These are phyloP conservation scores for Auriscalpium orientale DNA, from an alignment of 768 basidiomycete genomes.

Conservation along the genomic window DNA sequence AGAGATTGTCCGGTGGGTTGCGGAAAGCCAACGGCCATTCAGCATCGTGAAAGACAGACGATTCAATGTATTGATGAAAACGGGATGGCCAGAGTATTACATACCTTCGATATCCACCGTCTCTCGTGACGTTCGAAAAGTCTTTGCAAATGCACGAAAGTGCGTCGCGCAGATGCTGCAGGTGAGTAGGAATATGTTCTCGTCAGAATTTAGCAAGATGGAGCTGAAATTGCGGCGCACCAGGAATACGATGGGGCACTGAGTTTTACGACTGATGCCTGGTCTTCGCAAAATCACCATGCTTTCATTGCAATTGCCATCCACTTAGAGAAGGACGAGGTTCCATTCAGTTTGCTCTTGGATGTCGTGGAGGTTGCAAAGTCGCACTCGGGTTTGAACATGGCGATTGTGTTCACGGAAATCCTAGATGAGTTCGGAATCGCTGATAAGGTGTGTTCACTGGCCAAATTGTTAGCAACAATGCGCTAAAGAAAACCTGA, in stretches of 20 bases:
- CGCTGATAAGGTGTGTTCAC: slow-evolving; percentile 21
- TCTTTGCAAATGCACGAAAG: slow-evolving; percentile 17
- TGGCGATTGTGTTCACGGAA: slow-evolving; percentile 20
- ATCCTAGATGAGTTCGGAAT: slow-evolving; percentile 22
- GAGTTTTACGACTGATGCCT: neutral
- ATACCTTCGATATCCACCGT: slow-evolving; percentile 26
- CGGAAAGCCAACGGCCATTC: neutral
- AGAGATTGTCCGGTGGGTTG: neutral
- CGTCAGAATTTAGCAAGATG: neutral
- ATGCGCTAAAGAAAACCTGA: neutral
- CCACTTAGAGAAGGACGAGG: neutral
- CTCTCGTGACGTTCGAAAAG: slow-evolving; percentile 20
- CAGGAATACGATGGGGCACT: neutral
- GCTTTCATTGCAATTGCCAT: neutral
- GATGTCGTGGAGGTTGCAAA: neutral
- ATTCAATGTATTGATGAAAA: slow-evolving; percentile 11
- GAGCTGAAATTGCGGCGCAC: too few relatives aligned
- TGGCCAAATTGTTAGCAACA: neutral
- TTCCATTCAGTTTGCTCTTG: neutral
- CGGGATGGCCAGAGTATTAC: slow-evolving; percentile 24
- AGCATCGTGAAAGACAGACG: neutral
- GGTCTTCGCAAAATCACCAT: neutral
- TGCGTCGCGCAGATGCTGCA: slow-evolving; percentile 16
- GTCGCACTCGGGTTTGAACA: slow-evolving; percentile 23
- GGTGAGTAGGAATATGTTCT: neutral